Evolutionary conservation across 805 yeast genomes (phyloP).

Genomic region (Starmerella riodocensis): DNA sequence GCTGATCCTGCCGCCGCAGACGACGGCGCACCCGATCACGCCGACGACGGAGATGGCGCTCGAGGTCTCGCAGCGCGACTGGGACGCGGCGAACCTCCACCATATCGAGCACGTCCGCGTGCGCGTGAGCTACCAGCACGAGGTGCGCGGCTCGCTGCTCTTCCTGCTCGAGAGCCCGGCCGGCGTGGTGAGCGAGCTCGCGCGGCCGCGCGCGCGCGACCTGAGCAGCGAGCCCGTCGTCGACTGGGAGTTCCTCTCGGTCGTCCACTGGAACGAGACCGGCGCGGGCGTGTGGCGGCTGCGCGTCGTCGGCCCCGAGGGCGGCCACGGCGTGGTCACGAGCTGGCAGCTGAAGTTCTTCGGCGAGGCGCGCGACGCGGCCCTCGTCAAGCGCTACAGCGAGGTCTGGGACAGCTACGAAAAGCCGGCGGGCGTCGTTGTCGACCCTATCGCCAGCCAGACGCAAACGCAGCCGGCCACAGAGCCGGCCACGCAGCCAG

Average conservation of each 20-base stretch:
- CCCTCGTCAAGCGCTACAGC: slow-evolving; percentile 42
- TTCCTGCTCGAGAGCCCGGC: slow-evolving; percentile 59
- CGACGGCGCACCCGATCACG: slow-evolving; percentile 2
- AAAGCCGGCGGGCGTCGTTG: slow-evolving; percentile 7
- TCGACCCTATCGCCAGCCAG: slow-evolving; percentile 3
- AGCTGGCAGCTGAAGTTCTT: slow-evolving; percentile 70
- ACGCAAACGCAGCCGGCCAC: background rate
- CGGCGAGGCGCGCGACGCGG: slow-evolving; percentile 62
- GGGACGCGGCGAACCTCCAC: slow-evolving; percentile 48
- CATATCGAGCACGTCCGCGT: slow-evolving; percentile 78
- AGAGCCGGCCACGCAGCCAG: background rate
- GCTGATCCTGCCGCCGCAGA: slow-evolving; percentile 34
- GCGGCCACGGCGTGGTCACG: slow-evolving; percentile 31
- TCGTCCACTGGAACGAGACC: slow-evolving; percentile 92
- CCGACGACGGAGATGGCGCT: slow-evolving; percentile 9
- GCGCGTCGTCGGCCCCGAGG: slow-evolving; percentile 38
- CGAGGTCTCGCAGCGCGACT: slow-evolving; percentile 35
- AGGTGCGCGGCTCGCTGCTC: slow-evolving; percentile 55
- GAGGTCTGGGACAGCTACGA: slow-evolving; percentile 22
- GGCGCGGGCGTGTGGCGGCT: slow-evolving; percentile 77
- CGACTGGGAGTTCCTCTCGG: slow-evolving; percentile 89
- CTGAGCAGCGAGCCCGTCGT: slow-evolving; percentile 42
- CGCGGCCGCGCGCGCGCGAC: slow-evolving; percentile 53
- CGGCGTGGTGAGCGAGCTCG: slow-evolving; percentile 63
- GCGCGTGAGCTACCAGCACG: slow-evolving; percentile 53